phyloP scores from a whole-genome alignment of 2,329 filamentous ascomycete species.

The Myriosclerotinia scirpicola region DNA sequence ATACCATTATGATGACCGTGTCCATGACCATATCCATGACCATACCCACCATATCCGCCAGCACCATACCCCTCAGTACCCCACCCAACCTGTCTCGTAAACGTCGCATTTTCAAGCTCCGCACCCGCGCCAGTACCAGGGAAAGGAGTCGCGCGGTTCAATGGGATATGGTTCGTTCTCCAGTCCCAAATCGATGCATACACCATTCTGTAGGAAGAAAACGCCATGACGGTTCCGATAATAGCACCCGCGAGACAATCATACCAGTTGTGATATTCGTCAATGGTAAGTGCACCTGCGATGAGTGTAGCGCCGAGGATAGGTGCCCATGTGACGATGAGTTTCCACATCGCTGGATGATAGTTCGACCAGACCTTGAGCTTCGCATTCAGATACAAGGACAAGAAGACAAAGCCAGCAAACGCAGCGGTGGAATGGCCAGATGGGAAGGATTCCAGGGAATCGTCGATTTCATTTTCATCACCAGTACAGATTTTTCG shows the following conservation, averaged over 20 bases:
- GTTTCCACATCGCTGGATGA: slow-evolving; percentile 73
- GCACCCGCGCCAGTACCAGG: slow-evolving; percentile 40
- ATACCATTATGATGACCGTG: slow-evolving; percentile 5
- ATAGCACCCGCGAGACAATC: slow-evolving; percentile 66
- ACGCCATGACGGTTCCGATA: slow-evolving; percentile 66
- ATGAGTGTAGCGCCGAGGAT: slow-evolving; percentile 68
- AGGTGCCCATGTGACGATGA: slow-evolving; percentile 63
- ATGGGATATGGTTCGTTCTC: slow-evolving; percentile 64
- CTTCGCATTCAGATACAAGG: slow-evolving; percentile 75
- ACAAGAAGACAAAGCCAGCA: slow-evolving; percentile 68
- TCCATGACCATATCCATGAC: slow-evolving; percentile 3
- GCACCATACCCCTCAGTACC: slow-evolving; percentile 41
- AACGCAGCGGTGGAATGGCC: slow-evolving; percentile 75
- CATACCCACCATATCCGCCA: slow-evolving; percentile 5
- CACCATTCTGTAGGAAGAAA: slow-evolving; percentile 64
- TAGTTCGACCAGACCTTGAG: slow-evolving; percentile 73
- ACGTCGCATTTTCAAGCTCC: slow-evolving; percentile 55
- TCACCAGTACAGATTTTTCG: slow-evolving; percentile 69
- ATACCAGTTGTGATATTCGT: slow-evolving; percentile 76
- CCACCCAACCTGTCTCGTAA: slow-evolving; percentile 62
- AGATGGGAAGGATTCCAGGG: slow-evolving; percentile 69
- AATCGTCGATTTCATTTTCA: slow-evolving; percentile 62
- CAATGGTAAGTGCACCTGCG: slow-evolving; percentile 67
- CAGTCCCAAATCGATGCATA: slow-evolving; percentile 70
- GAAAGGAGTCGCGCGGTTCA: slow-evolving; percentile 59